Evolutionary conservation across 495 filamentous ascomycete species (phyloP).

Genomic region (Trypethelium eluteriae): DNA sequence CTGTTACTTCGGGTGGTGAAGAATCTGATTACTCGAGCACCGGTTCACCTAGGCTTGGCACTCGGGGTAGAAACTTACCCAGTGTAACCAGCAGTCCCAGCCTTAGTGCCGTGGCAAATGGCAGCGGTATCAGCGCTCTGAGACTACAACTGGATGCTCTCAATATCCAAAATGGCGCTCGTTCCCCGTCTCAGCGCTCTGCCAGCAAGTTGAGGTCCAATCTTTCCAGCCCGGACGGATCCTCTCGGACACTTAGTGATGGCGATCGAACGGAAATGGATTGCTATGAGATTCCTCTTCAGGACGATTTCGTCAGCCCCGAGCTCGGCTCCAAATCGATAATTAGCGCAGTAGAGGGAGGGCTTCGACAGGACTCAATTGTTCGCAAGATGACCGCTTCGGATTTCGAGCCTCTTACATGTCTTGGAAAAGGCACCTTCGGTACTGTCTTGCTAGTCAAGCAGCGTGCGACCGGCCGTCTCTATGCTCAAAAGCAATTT

Average conservation of each 20-base stretch:
- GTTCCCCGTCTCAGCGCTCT: conserved; percentile 12
- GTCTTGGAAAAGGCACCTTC: conserved; percentile 91
- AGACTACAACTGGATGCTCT: conserved; percentile 69
- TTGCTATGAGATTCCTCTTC: conserved; percentile 84
- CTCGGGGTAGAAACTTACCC: conserved; percentile 27
- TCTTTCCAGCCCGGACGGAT: conserved; percentile 35
- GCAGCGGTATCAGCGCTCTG: conserved; percentile 65
- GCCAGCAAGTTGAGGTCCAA: conserved; percentile 22
- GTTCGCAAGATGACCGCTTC: conserved; percentile 78
- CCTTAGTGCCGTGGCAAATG: conserved; percentile 20
- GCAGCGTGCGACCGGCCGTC: conserved; percentile 72
- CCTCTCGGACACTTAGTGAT: conserved; percentile 40
- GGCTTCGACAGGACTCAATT: conserved; percentile 26
- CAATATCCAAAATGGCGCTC: conserved; percentile 33
- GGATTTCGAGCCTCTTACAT: conserved; percentile 89
- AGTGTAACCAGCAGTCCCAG: conserved; percentile 46
- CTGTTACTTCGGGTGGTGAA: conserved; percentile 75
- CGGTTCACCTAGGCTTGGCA: conserved; percentile 40
- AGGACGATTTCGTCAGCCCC: conserved; percentile 77
- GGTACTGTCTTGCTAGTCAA: conserved; percentile 90
- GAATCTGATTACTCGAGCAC: conserved; percentile 64
- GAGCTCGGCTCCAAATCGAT: conserved; percentile 44
- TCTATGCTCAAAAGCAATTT: conserved; percentile 98
- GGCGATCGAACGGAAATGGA: conserved; percentile 48
- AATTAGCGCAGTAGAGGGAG: conserved; percentile 39